These are phyloP conservation scores for Tritrichomonas musculus DNA, from an alignment of 208 protist genomes.

Conservation along the genomic window DNA sequence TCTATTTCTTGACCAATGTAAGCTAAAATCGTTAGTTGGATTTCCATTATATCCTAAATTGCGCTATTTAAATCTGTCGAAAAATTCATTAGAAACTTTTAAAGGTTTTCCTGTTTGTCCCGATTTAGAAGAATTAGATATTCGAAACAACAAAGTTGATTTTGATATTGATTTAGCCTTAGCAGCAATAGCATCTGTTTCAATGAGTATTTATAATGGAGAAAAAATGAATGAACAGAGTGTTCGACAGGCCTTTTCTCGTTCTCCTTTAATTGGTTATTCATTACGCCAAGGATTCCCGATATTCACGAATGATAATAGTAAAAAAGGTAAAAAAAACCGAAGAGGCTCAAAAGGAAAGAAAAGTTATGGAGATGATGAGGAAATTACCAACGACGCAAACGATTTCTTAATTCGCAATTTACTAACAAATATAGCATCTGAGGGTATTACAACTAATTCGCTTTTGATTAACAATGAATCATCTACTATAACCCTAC, in stretches of 20 bases:
- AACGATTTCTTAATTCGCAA: too few species aligned
- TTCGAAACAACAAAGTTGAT: not conserved
- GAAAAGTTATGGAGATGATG: too few species aligned
- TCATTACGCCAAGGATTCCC: not conserved
- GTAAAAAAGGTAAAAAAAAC: too few species aligned
- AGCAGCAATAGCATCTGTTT: not conserved
- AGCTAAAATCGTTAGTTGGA: not conserved
- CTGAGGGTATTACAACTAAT: too few species aligned
- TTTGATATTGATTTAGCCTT: not conserved
- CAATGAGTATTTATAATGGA: not conserved
- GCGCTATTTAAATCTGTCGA: not conserved
- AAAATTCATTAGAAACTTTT: not conserved
- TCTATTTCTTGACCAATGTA: not conserved
- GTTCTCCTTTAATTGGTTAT: conserved; percentile 1
- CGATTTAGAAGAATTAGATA: not conserved
- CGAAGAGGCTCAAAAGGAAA: too few species aligned
- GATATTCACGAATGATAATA: too few species aligned
- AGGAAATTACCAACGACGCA: too few species aligned
- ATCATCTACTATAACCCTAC: too few species aligned
- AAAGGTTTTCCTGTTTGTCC: not conserved
- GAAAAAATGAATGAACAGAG: not conserved
- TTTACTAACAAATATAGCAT: too few species aligned
- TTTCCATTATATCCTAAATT: not conserved
- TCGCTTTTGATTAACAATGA: too few species aligned
- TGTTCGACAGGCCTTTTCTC: not conserved